phyloP scores from a whole-genome alignment of 2,329 filamentous ascomycete species.

The Paracamarosporium sp. region DNA sequence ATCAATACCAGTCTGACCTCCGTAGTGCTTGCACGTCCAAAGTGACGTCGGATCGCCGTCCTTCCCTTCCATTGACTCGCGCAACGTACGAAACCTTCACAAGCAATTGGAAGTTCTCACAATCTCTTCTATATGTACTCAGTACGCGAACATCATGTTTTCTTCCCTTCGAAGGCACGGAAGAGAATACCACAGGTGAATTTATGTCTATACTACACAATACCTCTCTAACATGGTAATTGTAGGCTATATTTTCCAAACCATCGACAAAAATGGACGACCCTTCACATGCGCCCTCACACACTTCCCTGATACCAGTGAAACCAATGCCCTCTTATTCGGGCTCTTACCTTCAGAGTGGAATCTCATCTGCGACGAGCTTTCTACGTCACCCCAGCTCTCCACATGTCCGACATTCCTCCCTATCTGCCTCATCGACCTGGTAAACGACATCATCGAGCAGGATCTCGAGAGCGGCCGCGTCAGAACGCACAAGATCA shows the following conservation, averaged over 20 bases:
- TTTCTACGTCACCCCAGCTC: background rate
- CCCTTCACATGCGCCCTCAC: constrained; percentile 2
- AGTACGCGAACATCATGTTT: constrained; percentile 8
- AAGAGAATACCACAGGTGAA: background rate
- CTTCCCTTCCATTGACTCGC: background rate
- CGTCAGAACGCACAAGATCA: background rate
- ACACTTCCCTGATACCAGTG: background rate
- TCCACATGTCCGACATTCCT: constrained; percentile 2
- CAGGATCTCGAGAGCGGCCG: constrained; percentile 1
- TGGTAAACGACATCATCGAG: constrained; percentile 2
- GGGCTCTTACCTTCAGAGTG: constrained; percentile 5
- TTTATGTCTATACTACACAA: too few relatives aligned
- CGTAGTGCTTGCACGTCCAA: background rate
- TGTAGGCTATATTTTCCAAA: constrained; percentile 7
- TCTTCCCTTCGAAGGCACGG: background rate
- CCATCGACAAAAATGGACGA: constrained; percentile 1
- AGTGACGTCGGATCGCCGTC: background rate
- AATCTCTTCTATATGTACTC: background rate
- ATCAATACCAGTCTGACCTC: background rate
- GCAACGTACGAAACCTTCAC: background rate
- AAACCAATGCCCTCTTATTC: constrained; percentile 1
- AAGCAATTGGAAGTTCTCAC: background rate
- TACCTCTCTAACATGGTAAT: background rate
- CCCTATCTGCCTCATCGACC: constrained; percentile 5
- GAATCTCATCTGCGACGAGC: background rate